phyloP scores from a whole-genome alignment of 805 yeast species.

The Suhomyces canberraensis region DNA sequence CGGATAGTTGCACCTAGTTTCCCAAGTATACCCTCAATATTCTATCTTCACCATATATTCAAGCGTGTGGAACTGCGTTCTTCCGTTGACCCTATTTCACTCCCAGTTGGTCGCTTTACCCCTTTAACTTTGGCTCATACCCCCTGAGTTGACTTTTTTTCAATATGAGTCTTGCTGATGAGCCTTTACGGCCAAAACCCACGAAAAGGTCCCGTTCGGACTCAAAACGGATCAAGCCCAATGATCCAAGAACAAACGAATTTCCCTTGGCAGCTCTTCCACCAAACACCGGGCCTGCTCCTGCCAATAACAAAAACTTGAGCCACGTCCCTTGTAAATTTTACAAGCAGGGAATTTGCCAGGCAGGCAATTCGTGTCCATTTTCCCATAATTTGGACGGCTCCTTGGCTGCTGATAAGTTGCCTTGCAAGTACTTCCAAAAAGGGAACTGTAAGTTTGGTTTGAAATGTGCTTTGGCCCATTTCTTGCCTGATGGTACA shows the following conservation, averaged over 20 bases:
- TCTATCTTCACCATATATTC: too few species aligned
- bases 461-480: conserved; percentile 89
- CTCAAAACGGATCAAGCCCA: background rate
- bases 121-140: too few species aligned
- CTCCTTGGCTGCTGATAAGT: conserved; percentile 46
- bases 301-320: conserved; percentile 44
- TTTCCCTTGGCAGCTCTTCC: conserved; percentile 23
- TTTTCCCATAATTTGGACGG: conserved; percentile 75
- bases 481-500: conserved; percentile 85
- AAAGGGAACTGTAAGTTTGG: conserved; percentile 98
- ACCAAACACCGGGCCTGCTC: conserved; percentile 33
- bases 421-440: conserved; percentile 88
- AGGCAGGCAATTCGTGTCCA: conserved; percentile 90
- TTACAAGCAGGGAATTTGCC: conserved; percentile 88
- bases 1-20: too few species aligned
- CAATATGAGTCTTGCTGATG: too few species aligned
- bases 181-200: too few species aligned
- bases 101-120: too few species aligned
- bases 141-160: too few species aligned
- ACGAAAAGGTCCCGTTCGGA: too few species aligned
- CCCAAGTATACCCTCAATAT: too few species aligned
- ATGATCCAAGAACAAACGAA: too few species aligned
- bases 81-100: too few species aligned
- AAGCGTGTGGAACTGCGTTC: too few species aligned
- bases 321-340: conserved; percentile 97